Percentiles rank a stretch among this genome's conserved stretches.
phyloP scores from a whole-genome alignment of 768 basidiomycete species.

The Boletus pseudo-olivaceus region DNA sequence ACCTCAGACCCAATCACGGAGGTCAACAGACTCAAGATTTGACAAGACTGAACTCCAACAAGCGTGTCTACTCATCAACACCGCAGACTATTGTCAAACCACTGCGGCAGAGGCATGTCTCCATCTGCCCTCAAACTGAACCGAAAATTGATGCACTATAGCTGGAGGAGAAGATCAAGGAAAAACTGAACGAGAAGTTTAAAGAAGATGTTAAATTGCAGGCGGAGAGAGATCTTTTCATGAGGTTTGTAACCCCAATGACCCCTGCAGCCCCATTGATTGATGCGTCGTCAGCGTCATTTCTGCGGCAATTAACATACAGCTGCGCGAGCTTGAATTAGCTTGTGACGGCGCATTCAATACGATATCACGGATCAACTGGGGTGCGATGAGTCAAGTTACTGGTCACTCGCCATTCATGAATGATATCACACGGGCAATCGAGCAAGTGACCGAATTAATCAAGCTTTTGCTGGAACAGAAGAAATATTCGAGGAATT shows the following conservation, averaged over 20 bases:
- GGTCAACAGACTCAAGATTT: conserved; percentile 76
- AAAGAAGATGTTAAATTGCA: conserved; percentile 82
- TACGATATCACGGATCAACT: conserved; percentile 73
- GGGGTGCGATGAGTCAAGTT: conserved; percentile 79
- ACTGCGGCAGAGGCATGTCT: conserved; percentile 77
- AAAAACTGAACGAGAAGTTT: conserved; percentile 72
- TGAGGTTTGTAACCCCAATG: conserved; percentile 52
- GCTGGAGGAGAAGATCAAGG: conserved; percentile 90
- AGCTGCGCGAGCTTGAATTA: conserved; percentile 83
- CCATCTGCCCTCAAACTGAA: not conserved
- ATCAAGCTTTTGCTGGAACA: conserved; percentile 85
- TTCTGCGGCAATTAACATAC: conserved; percentile 74
- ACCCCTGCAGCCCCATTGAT: not conserved
- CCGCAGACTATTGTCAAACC: conserved; percentile 93
- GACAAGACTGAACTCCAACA: conserved; percentile 75
- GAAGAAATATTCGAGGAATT: conserved; percentile 91
- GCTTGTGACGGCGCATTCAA: conserved; percentile 75
- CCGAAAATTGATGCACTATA: conserved; percentile 29
- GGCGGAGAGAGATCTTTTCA: conserved; percentile 82
- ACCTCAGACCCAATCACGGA: conserved; percentile 45
- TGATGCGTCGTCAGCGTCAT: conserved; percentile 54
- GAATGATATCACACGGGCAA: conserved; percentile 66
- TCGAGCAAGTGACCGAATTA: conserved; percentile 72
- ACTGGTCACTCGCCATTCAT: conserved; percentile 83
- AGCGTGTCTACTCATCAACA: conserved; percentile 89